Conservation (phyloP, 2,329 filamentous ascomycete species). For the Aspergillus glaucus region DNA sequence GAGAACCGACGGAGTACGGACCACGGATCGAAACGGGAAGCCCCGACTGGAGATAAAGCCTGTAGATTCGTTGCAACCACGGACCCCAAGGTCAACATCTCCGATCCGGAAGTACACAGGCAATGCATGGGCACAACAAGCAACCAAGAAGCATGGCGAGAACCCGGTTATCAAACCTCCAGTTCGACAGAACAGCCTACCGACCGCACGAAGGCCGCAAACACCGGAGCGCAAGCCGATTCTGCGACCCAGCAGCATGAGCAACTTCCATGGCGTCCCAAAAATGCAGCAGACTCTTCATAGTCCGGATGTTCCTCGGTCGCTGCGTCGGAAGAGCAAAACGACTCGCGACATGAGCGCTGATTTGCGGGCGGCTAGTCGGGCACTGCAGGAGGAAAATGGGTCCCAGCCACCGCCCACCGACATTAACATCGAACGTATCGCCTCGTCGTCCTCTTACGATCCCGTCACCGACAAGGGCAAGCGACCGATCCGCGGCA, state of each 20-base stretch:
- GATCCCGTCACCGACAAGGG: slow-evolving; percentile 80
- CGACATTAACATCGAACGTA: slow-evolving; percentile 31
- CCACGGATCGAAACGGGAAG: slow-evolving; percentile 28
- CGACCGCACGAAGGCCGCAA: slow-evolving; percentile 24
- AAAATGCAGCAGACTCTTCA: slow-evolving; percentile 15
- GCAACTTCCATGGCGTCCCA: slow-evolving; percentile 42
- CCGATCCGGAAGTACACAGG: slow-evolving; percentile 27
- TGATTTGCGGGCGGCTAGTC: slow-evolving; percentile 65
- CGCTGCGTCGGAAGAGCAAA: slow-evolving; percentile 53
- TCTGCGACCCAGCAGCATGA: slow-evolving; percentile 43
- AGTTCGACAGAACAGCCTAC: slow-evolving; percentile 12
- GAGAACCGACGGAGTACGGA: slow-evolving; percentile 48
- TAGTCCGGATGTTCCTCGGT: slow-evolving; percentile 47
- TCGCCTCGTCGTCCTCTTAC: slow-evolving; percentile 51
- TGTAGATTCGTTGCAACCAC: slow-evolving; percentile 29
- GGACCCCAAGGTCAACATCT: slow-evolving; percentile 15
- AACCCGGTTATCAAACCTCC: slow-evolving; percentile 23
- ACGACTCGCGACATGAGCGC: slow-evolving; percentile 63
- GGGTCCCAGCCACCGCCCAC: slow-evolving; percentile 23
- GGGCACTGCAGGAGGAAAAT: slow-evolving; percentile 32
- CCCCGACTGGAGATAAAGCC: slow-evolving; percentile 36
- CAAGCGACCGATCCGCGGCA: slow-evolving; percentile 74
- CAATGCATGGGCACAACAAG: slow-evolving; percentile 24
- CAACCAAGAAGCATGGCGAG: slow-evolving; percentile 16
- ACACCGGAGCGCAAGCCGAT: slow-evolving; percentile 26